A percentile compares a stretch with the other conserved stretches of the same genome.
These are phyloP conservation scores for Kwoniella shivajii DNA, from an alignment of 1,284 basidiomycete genomes.

Conservation along the genomic window DNA sequence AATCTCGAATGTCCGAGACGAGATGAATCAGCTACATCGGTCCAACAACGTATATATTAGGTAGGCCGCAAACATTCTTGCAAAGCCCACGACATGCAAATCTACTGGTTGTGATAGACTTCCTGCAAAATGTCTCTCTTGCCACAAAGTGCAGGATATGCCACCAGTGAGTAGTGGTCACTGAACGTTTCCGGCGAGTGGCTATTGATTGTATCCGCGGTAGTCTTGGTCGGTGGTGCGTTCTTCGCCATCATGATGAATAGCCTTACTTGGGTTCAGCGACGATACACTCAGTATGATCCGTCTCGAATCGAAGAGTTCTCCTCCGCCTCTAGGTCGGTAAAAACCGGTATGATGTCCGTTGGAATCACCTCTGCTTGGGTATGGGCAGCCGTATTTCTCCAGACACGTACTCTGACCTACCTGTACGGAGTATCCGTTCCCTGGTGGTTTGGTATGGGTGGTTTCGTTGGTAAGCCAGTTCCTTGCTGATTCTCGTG, in stretches of 20 bases:
- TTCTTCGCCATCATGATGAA: constrained; percentile 16
- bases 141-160: constrained; percentile 15
- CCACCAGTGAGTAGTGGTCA: constrained; percentile 9
- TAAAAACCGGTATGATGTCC: constrained; percentile 15
- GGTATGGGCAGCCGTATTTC: not conserved
- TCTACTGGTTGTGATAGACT: no score
- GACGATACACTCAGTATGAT: constrained; percentile 14
- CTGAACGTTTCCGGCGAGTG: not conserved
- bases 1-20: not conserved
- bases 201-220: not conserved
- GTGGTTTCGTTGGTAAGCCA: constrained; percentile 13
- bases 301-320: constrained; percentile 16
- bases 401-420: constrained; percentile 5
- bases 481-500: not conserved
- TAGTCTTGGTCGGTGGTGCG: constrained; percentile 12
- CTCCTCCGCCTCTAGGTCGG: constrained; percentile 13
- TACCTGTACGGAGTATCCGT: constrained; percentile 13
- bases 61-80: no score
- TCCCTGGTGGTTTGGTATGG: constrained; percentile 18
- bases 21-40: no score
- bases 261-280: constrained; percentile 14
- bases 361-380: no score
- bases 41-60: not conserved
- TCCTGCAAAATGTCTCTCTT: constrained; percentile 12
- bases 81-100: no score